These are phyloP conservation scores for Gossypium trilobum DNA, from an alignment of 441 rosid species.

Conservation along the genomic window DNA sequence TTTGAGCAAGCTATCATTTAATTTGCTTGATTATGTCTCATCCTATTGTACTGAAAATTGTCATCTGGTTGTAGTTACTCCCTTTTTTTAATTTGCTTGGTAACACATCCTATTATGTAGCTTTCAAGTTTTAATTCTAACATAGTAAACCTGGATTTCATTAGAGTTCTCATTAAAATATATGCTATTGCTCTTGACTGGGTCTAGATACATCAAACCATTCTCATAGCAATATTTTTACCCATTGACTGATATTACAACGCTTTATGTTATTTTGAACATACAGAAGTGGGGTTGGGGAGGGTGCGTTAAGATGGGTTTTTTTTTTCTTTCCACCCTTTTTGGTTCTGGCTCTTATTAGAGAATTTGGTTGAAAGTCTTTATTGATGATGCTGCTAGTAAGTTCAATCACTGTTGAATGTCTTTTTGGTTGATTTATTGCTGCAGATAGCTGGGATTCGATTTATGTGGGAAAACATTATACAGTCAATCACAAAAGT, in stretches of 20 bases:
- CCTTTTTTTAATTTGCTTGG: not conserved
- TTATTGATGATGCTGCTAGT: not conserved
- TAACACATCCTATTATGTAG: not conserved
- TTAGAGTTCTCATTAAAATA: not conserved
- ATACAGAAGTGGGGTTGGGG: not conserved
- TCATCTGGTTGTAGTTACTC: not conserved
- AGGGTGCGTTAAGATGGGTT: not conserved
- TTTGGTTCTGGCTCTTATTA: not conserved
- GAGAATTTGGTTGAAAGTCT: conserved; percentile 7
- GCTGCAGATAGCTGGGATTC: conserved; percentile 84
- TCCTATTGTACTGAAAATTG: not conserved
- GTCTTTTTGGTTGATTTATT: conserved; percentile 16
- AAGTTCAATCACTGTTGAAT: not conserved
- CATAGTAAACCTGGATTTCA: not conserved
- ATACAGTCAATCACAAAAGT: conserved; percentile 77
- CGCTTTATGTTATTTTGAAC: not conserved
- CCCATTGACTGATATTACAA: not conserved
- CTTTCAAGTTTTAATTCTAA: conserved; percentile 7
- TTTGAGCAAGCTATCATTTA: not conserved
- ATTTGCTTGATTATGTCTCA: not conserved
- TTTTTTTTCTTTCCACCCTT: not conserved
- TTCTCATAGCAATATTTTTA: not conserved
- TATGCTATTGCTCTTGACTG: not conserved
- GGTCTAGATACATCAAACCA: not conserved
- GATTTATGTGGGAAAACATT: conserved; percentile 99